Evolutionary conservation across 1,284 basidiomycete species (phyloP), one percentile per base, ranked within the genome.

Genomic region (Microbotryum lychnidis-dioicae): DNA sequence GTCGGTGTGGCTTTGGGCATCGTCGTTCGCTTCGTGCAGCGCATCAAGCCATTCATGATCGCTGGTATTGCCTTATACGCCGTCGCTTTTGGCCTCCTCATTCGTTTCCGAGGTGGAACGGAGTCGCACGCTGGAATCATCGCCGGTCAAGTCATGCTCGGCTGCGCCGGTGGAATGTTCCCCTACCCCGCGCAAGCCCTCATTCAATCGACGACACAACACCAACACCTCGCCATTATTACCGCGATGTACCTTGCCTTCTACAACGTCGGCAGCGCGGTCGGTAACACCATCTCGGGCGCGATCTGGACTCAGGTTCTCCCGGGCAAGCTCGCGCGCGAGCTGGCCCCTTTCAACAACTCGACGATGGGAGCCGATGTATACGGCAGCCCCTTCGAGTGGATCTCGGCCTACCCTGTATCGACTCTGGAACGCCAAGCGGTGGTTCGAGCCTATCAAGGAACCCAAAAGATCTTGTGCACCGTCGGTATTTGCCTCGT

Each of bases 221-320:
- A 79, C 72, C 76, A 78, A 62, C 70, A 77, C 57, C 70, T 75
- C 12, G 76, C 77, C 23, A 68, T 75, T 45, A 69, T 79, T 56
- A 76, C 76, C 37, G 70, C 71, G 0, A 66, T 77, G 21, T 77
- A 76, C 65, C 71, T 76, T 33, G 70, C 75, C 21, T 64, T 70
- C 2, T 77, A 57, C 37, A 57, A 71, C 54, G 70, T 77, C 61
- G 76, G 77, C 20, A 72, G 71, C 20, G 74, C 75, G 0, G 65
- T 78, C 31, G 77, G 77, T 18, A 72, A 73, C 61, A 72, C 75
- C 23, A 73, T 78, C 65, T 27, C 27, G 37, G 77, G 74, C 33
- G 76, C 73, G 7, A 76, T 79, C 62, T 78, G 77, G 76, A 77
- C 77, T 8, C 61, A 77, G 61, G 72, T 73, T 2, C 66, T 78